Evolutionary conservation across 2,329 filamentous ascomycete species (phyloP), one percentile per base, ranked within the genome.

Genomic region (Pseudonectria foliicola): DNA sequence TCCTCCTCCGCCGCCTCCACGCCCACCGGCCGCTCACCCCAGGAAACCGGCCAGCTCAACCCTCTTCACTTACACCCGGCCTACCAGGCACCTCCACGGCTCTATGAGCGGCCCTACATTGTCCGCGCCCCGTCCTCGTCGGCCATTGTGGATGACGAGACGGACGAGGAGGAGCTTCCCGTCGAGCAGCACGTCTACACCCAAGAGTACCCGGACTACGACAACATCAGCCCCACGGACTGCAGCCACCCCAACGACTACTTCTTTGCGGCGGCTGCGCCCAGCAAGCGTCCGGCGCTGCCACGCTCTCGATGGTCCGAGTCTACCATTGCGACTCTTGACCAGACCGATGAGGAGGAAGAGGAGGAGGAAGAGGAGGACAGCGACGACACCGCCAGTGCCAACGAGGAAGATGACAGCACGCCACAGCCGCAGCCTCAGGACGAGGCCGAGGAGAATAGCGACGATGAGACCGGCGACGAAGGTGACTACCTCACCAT

Each of bases 231-330:
- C 37, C 49, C 50, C 13, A 39, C 49, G 33, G 52, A 52, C 21
- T 23, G 34, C 25, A 44, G 50, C 6, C 50, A 56, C 16, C 43
- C 54, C 7, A 44, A 44, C 15, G 60, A 61, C 26, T 62, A 61
- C 47, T 64, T 61, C 46, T 47, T 52, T 38, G 38, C 52, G 40
- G 48, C 51, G 23, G 39, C 57, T 26, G 34, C 50, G 18, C 18
- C 18, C 8, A 21, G 18, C 27, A 45, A 48, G 39, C 50, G 54
- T 13, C 57, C 60, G 13, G 42, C 49, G 4, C 39, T 62, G 43
- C 57, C 54, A 3, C 52, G 56, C 33, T 66, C 62, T 13, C 58
- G 56, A 37, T 67, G 63, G 63, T 67, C 63, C 26, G 63, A 63
- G 34, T 67, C 63, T 7, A 67, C 63, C 21, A 57, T 65, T 36